phyloP scores from a whole-genome alignment of 2,329 filamentous ascomycete species.

The Pezicula rhizophila region DNA sequence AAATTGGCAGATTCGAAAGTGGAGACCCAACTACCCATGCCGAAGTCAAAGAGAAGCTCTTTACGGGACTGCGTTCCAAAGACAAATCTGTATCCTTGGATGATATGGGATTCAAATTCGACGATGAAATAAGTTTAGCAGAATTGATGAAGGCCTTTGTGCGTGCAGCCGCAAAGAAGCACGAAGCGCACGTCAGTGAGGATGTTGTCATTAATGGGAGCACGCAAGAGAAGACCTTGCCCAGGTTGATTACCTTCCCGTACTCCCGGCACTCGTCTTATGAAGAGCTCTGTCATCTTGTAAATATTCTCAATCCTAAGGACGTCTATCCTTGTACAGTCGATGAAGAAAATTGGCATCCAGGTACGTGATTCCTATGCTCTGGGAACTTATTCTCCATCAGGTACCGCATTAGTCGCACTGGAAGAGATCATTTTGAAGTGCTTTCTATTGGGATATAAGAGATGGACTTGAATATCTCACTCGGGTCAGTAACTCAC shows the following conservation, averaged over 20 bases:
- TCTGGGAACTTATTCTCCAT: no score
- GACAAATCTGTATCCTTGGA: slow-evolving; percentile 20
- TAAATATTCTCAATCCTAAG: slow-evolving; percentile 61
- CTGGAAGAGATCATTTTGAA: no score
- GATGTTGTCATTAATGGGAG: not conserved
- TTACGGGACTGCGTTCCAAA: slow-evolving; percentile 14
- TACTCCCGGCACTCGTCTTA: slow-evolving; percentile 90
- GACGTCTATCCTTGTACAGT: slow-evolving; percentile 83
- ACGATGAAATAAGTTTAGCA: slow-evolving; percentile 15
- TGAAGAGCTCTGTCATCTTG: slow-evolving; percentile 65
- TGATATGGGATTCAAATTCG: slow-evolving; percentile 11
- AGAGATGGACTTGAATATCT: no score
- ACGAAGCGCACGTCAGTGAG: not conserved
- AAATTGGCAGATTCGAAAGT: slow-evolving; percentile 12
- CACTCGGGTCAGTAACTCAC: no score
- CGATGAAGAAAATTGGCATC: slow-evolving; percentile 55
- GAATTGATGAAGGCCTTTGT: slow-evolving; percentile 20
- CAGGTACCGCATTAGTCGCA: no score
- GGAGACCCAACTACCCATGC: slow-evolving; percentile 29
- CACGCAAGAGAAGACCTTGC: slow-evolving; percentile 7
- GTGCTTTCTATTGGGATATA: no score
- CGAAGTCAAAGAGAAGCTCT: slow-evolving; percentile 21
- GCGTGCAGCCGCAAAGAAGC: slow-evolving; percentile 10
- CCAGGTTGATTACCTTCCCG: slow-evolving; percentile 55
- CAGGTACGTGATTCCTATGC: slow-evolving; percentile 27